A percentile compares a stretch with the other conserved stretches of the same genome.
Evolutionary conservation across 148 eudicot species (phyloP).

Genomic region (Cornus kousa): DNA sequence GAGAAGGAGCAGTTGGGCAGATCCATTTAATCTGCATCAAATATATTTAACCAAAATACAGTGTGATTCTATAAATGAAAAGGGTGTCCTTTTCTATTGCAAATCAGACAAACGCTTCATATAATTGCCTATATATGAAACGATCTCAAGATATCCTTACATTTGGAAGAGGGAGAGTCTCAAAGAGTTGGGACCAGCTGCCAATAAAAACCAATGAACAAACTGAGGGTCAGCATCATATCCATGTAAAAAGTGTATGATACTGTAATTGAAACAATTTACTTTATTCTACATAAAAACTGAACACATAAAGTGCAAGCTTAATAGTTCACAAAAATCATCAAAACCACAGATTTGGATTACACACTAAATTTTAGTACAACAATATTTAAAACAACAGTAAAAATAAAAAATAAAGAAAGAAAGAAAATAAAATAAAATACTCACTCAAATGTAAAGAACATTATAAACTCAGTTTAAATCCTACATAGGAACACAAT

Average conservation of each 20-base stretch:
- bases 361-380: background rate
- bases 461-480: no score
- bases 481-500: background rate
- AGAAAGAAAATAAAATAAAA: background rate
- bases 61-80: background rate
- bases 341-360: background rate
- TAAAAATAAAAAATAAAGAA: no score
- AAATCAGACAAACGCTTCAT: constrained; percentile 2
- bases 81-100: background rate
- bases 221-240: background rate
- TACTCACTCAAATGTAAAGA: background rate
- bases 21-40: constrained; percentile 88
- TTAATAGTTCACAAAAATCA: constrained; percentile 2
- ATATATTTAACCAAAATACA: constrained; percentile 10
- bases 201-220: constrained; percentile 19
- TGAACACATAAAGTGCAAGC: background rate
- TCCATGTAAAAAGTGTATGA: background rate
- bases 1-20: constrained; percentile 90
- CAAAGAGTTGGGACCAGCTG: constrained; percentile 95
- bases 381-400: background rate
- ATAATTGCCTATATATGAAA: constrained; percentile 4
- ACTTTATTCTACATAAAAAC: background rate
- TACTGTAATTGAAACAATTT: background rate
- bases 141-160: constrained; percentile 41
- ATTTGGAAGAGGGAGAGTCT: constrained; percentile 91